Base-by-base conservation (phyloP, 305 asterid species). In the Fraxinus ornus region DNA sequence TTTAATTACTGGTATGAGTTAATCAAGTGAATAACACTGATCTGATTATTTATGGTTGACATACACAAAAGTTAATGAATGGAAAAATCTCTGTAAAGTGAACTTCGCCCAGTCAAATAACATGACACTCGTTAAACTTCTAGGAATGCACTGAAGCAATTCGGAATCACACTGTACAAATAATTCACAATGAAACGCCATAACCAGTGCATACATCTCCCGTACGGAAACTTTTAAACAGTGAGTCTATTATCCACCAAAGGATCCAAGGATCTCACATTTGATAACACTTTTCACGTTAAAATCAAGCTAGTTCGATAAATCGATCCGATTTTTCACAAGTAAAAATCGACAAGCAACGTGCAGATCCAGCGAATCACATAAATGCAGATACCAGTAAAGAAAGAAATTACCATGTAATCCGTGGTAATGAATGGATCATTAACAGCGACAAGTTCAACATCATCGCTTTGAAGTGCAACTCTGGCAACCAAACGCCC, bases 401-500 rank as follows among this genome's bases (percentile, higher is more conserved):
- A 35, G 10, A 55, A 55, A 17, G 39, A 36, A 21, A 73, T 39
- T 78, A 88, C 93, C 93, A 88, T 90, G 89, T 90, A 90, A 24
- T 90, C 93, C 17, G 91, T 87, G 84, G 86, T 88, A 35, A 90
- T 90, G 77, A 88, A 90, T 2, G 93, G 93, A 81, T 90, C 93
- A 21, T 90, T 90, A 71, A 90, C 88, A 12, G 93, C 93, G 66
- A 90, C 93, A 79, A 90, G 90, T 76, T 90, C 93, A 39, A 90
- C 84, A 74, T 90, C 93, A 24, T 90, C 91, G 35, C 93, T 88
- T 62, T 81, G 90, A 44, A 90, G 85, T 13, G 90, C 91, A 8
- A 90, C 93, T 76, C 93, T 87, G 15, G 93, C 93, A 36, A 88
- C 91, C 88, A 87, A 84, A 77, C 90, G 90, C 9, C 92, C 92